Base-by-base conservation (phyloP, 2,329 filamentous ascomycete genomes). In the Talaromyces pinophilus region DNA sequence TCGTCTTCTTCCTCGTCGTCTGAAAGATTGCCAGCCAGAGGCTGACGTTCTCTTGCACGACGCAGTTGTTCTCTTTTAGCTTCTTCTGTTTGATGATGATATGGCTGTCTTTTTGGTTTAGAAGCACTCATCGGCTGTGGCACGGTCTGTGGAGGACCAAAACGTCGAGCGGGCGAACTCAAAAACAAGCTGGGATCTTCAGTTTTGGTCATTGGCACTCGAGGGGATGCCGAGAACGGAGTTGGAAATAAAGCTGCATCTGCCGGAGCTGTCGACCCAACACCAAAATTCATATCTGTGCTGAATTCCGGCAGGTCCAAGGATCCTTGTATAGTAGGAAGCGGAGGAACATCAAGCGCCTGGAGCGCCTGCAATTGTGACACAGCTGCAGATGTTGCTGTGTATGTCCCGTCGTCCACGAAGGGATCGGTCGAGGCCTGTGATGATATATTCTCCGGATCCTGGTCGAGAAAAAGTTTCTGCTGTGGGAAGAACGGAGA, bases 401-500 rank as follows among this genome's bases (percentile, higher is more conserved):
- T 69, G 40, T 75, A 73, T 35, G 44, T 62, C 66, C 59, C 28
- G 66, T 42, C 6, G 66, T 60, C 42, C 66, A 64, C 25, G 71
- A 69, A 62, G 69, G 70, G 67, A 64, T 74, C 70, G 25, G 67
- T 63, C 59, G 65, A 69, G 17, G 62, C 68, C 11, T 64, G 69
- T 5, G 70, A 63, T 42, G 72, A 65, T 25, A 72, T 42, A 35
- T 70, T 67, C 13, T 66, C 64, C 5, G 52, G 74, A 38, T 77
- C 76, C 63, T 80, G 74, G 55, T 84, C 82, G 80, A 82, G 83
- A 65, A 85, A 82, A 22, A 85, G 73, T 62, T 81, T 79, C 46
- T 84, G 79, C 62, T 87, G 85, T 38, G 86, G 83, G 68, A 85
- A 83, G 59, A 83, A 81, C 30, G 86, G 85, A n/a, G 85, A 86